Conservation (phyloP, 345 rosid genomes). For the Clausena lansium region DNA sequence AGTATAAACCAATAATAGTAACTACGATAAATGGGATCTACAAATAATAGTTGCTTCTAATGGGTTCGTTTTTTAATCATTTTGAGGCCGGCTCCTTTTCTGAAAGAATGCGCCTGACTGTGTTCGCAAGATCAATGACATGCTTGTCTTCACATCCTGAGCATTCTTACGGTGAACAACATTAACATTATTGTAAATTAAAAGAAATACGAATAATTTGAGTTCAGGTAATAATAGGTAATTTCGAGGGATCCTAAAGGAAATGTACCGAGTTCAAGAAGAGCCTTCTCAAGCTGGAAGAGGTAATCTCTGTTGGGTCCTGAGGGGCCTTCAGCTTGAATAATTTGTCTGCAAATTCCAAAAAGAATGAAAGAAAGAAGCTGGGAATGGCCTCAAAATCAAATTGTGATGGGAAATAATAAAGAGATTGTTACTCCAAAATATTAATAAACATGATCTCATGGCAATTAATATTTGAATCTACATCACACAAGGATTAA, state of each 20-base stretch:
- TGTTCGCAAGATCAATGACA: conserved; percentile 67
- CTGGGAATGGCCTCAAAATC: background rate
- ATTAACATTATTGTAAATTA: background rate
- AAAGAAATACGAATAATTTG: background rate
- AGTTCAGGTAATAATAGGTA: background rate
- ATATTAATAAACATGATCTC: background rate
- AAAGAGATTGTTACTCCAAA: background rate
- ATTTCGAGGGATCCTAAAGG: background rate
- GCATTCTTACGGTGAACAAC: background rate
- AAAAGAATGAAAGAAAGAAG: background rate
- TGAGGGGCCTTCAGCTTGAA: conserved; percentile 80
- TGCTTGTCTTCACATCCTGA: conserved; percentile 72
- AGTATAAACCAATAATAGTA: no score
- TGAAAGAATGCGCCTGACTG: conserved; percentile 58
- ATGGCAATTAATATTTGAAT: background rate
- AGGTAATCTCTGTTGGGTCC: conserved; percentile 93
- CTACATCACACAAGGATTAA: background rate
- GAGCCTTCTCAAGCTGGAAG: conserved; percentile 73
- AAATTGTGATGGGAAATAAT: background rate
- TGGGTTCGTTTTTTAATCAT: background rate
- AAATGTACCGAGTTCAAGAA: conserved; percentile 50
- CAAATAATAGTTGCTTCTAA: background rate
- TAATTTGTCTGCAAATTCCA: conserved; percentile 53
- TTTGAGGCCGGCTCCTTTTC: conserved; percentile 20
- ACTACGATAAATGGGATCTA: background rate